These are phyloP conservation scores for Fagus crenata DNA, from an alignment of 306 rosid species.

Conservation along the genomic window DNA sequence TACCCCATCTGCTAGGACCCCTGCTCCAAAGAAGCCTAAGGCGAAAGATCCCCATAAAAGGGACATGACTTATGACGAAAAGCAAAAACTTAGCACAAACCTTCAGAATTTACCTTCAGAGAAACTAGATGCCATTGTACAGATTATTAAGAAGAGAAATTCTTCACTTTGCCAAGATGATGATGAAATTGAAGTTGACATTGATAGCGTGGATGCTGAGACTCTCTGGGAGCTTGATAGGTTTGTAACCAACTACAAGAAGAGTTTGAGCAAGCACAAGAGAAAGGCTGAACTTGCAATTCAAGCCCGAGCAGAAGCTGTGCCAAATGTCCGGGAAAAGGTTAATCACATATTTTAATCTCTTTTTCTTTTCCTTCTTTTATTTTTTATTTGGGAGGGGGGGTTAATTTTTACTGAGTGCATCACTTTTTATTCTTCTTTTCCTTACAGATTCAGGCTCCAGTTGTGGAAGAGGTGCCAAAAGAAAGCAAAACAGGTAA, in stretches of 20 bases:
- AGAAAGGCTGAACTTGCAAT: constrained; percentile 80
- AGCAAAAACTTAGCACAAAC: constrained; percentile 79
- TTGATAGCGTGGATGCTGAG: constrained; percentile 87
- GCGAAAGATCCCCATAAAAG: constrained; percentile 93
- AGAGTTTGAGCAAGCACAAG: constrained; percentile 91
- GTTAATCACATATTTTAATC: constrained; percentile 34
- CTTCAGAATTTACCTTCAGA: constrained; percentile 83
- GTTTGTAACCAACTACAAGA: constrained; percentile 87
- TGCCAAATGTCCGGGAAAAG: constrained; percentile 46
- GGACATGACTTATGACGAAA: constrained; percentile 88
- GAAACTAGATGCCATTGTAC: constrained; percentile 79
- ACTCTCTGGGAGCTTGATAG: constrained; percentile 98
- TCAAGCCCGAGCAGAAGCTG: constrained; percentile 57
- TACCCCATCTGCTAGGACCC: constrained; percentile 77
- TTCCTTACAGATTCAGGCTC: constrained; percentile 44
- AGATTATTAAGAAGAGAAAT: constrained; percentile 79
- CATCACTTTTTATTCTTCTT: constrained; percentile 1
- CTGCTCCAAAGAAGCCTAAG: constrained; percentile 93
- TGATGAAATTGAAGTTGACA: constrained; percentile 94
- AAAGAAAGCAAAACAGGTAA: constrained; percentile 64
- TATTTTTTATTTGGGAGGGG: neutral
- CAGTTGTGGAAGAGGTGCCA: constrained; percentile 39
- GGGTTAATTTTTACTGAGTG: constrained; percentile 15
- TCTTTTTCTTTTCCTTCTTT: neutral
- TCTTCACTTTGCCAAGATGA: constrained; percentile 68